Evolutionary conservation across 257 asterid species (phyloP), one percentile per base, ranked within the genome.

Genomic region (Nicotiana tomentosiformis): DNA sequence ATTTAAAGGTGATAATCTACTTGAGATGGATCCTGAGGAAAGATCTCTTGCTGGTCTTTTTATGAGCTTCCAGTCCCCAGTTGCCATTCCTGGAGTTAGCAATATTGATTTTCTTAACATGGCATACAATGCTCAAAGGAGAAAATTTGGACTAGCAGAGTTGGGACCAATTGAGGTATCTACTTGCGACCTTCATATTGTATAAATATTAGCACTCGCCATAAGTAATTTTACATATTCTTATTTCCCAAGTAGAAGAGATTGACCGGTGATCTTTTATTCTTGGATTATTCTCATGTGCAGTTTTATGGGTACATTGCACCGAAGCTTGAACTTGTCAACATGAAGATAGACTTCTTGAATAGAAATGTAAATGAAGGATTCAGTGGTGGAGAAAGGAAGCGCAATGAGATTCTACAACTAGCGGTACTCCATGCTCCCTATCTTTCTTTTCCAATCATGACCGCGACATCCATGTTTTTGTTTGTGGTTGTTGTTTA

Each of bases 281-380:
- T 76, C 80, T 74, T 51, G 46, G 26, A 51, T 74, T 7, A 74
- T 51, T 70, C 30, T 66, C 60, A 23, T 61, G 77, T 89, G 91
- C 98, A 97, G 99, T 97, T 97, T 86, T 97, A 88, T 81, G 95
- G 94, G 74, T 93, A 91, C 65, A 88, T 97, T n/a, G 91, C 90
- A 16, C 96, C 98, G 65, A 97, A 93, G 91, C 98, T 97, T 68
- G 94, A 95, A 85, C 84, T 91, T 18, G 95, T 95, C 86, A 93
- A 95, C 84, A 97, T 95, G 99, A 94, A 96, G 90, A 85, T 87
- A 55, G 98, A 97, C 77, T 90, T 93, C 82, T 86, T 97, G 86
- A 93, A 97, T 89, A 87, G 98, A 90, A 94, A 97, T 83, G 99
- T 97, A 82, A 97, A 97, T 86, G 98, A 93, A 92, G 98, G 98